Percentiles rank a stretch among this genome's conserved stretches.
phyloP scores from a whole-genome alignment of 768 basidiomycete species.

The Trametes elegans region DNA sequence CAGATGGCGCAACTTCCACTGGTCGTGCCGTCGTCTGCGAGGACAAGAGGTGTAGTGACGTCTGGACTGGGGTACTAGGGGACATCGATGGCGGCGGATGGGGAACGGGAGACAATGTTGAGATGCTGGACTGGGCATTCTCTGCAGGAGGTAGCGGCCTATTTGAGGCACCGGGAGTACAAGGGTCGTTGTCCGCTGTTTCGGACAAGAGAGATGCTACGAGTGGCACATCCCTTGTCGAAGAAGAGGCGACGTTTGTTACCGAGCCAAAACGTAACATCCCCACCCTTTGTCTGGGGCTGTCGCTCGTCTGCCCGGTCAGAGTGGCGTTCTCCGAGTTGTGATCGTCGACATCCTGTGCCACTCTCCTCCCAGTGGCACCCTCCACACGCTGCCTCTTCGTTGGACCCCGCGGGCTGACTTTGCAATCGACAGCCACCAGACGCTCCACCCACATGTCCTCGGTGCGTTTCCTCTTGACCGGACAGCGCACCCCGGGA shows the following conservation, averaged over 20 bases:
- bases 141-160: too few relatives aligned
- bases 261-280: constrained; percentile 18
- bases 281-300: constrained; percentile 2
- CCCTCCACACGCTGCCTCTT: constrained; percentile 3
- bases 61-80: too few relatives aligned
- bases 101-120: too few relatives aligned
- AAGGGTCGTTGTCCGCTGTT: background rate
- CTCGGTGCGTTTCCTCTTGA: constrained; percentile 39
- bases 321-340: too few relatives aligned
- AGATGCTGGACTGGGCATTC: background rate
- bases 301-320: background rate
- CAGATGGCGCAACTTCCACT: too few relatives aligned
- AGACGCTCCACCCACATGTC: constrained; percentile 45
- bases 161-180: background rate
- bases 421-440: constrained; percentile 27
- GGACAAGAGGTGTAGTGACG: too few relatives aligned
- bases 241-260: constrained; percentile 19
- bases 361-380: background rate
- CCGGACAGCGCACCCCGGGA: constrained; percentile 36
- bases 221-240: background rate
- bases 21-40: too few relatives aligned
- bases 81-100: background rate
- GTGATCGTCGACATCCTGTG: too few relatives aligned
- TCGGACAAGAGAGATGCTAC: background rate
- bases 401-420: background rate